These are phyloP conservation scores for Phyllosticta capitalensis DNA, from an alignment of 2,329 filamentous ascomycete genomes.

Conservation along the genomic window DNA sequence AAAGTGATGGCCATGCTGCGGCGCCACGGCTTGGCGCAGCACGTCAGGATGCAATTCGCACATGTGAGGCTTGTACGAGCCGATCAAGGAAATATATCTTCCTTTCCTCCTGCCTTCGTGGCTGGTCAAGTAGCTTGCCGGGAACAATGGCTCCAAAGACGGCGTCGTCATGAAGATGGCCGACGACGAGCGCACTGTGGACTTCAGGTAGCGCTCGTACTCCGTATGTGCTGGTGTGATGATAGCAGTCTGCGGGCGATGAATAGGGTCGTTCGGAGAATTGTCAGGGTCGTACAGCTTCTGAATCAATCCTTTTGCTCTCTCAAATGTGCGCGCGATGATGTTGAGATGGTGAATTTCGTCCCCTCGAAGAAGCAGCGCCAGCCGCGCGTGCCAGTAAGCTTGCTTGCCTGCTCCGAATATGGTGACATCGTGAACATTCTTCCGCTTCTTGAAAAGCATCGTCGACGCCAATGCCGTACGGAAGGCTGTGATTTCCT, in stretches of 20 bases:
- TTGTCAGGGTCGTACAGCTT: constrained; percentile 44
- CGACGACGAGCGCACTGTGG: constrained; percentile 62
- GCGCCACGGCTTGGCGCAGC: constrained; percentile 52
- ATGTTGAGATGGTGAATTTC: constrained; percentile 75
- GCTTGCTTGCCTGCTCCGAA: constrained; percentile 87
- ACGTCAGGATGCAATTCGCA: constrained; percentile 72
- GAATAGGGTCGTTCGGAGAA: constrained; percentile 3
- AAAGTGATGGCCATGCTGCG: constrained; percentile 49
- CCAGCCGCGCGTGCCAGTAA: constrained; percentile 86
- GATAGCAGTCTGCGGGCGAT: constrained; percentile 52
- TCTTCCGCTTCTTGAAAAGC: constrained; percentile 52
- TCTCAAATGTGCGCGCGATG: constrained; percentile 64
- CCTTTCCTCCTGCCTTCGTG: constrained; percentile 61
- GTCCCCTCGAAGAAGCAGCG: constrained; percentile 58
- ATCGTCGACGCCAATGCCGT: constrained; percentile 56
- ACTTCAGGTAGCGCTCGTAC: constrained; percentile 56
- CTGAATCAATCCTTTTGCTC: constrained; percentile 43
- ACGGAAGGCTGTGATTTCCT: constrained; percentile 59
- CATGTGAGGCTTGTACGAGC: constrained; percentile 65
- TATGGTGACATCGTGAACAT: constrained; percentile 66
- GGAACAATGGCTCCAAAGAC: constrained; percentile 64
- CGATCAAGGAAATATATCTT: constrained; percentile 62
- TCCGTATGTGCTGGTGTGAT: constrained; percentile 64
- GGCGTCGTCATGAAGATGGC: constrained; percentile 88
- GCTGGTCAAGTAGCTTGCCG: constrained; percentile 60